phyloP scores from a whole-genome alignment of 495 filamentous ascomycete species.

The Xylaria acuta region DNA sequence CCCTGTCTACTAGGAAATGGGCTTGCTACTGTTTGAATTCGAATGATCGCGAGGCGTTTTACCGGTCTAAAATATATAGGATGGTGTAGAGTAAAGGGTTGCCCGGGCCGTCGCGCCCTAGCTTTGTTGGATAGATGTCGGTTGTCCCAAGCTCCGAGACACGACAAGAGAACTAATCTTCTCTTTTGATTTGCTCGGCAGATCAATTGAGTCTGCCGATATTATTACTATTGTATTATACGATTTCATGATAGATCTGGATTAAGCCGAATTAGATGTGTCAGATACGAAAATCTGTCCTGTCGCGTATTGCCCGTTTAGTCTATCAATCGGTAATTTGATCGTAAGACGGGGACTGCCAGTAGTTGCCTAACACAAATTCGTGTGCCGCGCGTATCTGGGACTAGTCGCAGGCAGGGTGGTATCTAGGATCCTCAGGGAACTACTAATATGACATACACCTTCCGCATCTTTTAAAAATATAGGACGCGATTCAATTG shows the following conservation, averaged over 20 bases:
- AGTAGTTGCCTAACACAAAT: no score
- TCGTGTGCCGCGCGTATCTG: no score
- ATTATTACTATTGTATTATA: slow-evolving; percentile 20
- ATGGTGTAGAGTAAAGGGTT: background rate
- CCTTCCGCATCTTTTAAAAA: no score
- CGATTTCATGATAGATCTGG: slow-evolving; percentile 1
- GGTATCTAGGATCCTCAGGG: no score
- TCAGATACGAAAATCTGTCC: background rate
- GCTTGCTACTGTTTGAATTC: background rate
- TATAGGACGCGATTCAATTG: no score
- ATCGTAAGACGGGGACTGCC: background rate
- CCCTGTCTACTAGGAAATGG: background rate
- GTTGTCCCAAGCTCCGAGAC: background rate
- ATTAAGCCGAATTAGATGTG: background rate
- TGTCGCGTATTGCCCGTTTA: background rate
- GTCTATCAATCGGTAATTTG: no score
- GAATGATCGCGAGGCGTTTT: slow-evolving; percentile 27
- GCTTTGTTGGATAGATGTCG: background rate
- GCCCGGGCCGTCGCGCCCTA: background rate
- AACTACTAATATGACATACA: no score
- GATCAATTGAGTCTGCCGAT: background rate
- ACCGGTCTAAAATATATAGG: background rate
- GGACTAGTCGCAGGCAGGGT: no score
- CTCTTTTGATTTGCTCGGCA: background rate
- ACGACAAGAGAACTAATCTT: background rate